Evolutionary conservation across 495 filamentous ascomycete genomes (phyloP).

Genomic region (Podospora pseudocomata): DNA sequence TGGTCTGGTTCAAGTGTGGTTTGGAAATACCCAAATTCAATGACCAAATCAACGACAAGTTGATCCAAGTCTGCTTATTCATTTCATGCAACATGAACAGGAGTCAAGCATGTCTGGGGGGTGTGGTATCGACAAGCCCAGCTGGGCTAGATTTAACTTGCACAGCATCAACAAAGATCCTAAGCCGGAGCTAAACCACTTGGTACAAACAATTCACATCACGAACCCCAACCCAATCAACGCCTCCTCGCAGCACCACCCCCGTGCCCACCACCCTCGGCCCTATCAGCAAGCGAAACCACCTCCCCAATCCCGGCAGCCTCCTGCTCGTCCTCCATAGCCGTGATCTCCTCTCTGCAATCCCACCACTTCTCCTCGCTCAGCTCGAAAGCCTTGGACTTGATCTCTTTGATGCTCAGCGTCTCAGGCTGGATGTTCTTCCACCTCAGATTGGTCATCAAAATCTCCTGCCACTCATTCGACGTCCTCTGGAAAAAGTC

Average conservation of each 20-base stretch:
- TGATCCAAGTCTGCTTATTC: too few relatives aligned
- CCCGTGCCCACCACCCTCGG: constrained; percentile 51
- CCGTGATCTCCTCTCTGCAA: constrained; percentile 88
- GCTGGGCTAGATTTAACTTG: too few relatives aligned
- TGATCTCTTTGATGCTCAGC: constrained; percentile 82
- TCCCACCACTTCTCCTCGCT: constrained; percentile 99
- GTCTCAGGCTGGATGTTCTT: constrained; percentile 57
- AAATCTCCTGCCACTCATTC: constrained; percentile 80
- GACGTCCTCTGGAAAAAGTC: constrained; percentile 91
- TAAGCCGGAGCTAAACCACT: too few relatives aligned
- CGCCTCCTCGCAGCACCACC: constrained; percentile 46
- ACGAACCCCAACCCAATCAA: not conserved
- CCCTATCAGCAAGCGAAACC: constrained; percentile 73
- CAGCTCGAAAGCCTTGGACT: constrained; percentile 79
- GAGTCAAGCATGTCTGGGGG: too few relatives aligned
- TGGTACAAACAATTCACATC: not conserved
- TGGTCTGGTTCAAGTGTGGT: not conserved
- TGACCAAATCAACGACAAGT: too few relatives aligned
- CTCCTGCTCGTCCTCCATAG: constrained; percentile 93
- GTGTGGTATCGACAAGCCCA: too few relatives aligned
- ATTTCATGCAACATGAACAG: too few relatives aligned
- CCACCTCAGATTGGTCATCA: constrained; percentile 64
- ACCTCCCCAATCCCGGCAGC: constrained; percentile 94
- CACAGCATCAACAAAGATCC: too few relatives aligned
- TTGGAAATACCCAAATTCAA: too few relatives aligned